Evolutionary conservation across 2,329 filamentous ascomycete species (phyloP).

Genomic region (Aureobasidium subglaciale): DNA sequence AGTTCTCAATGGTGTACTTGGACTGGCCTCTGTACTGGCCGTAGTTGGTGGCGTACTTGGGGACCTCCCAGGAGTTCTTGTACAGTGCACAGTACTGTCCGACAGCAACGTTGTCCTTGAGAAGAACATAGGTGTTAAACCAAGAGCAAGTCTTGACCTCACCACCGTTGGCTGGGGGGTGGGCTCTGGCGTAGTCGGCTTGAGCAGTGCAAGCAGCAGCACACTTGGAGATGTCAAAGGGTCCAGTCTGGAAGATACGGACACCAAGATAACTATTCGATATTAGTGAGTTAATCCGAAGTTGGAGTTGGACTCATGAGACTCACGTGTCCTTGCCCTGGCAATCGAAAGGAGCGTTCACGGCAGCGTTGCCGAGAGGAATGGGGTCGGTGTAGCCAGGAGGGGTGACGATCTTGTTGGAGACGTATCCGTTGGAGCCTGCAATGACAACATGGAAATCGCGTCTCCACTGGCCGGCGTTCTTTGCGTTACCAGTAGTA

Average conservation of each 20-base stretch:
- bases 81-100: slow-evolving; percentile 27
- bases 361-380: slow-evolving; percentile 23
- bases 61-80: slow-evolving; percentile 21
- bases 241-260: slow-evolving; percentile 21
- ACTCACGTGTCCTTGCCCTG: slow-evolving; percentile 20
- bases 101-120: slow-evolving; percentile 20
- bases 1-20: slow-evolving; percentile 21
- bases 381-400: slow-evolving; percentile 20
- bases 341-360: slow-evolving; percentile 28
- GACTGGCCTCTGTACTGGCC: slow-evolving; percentile 21
- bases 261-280: slow-evolving; percentile 20
- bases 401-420: slow-evolving; percentile 19
- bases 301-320: no score
- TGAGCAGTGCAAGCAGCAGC: slow-evolving; percentile 20
- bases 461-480: slow-evolving; percentile 19
- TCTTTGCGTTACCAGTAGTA: slow-evolving; percentile 17
- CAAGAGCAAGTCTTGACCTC: slow-evolving; percentile 26
- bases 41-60: slow-evolving; percentile 22
- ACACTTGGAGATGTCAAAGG: slow-evolving; percentile 26
- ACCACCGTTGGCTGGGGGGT: slow-evolving; percentile 13
- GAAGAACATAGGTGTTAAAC: slow-evolving; percentile 30
- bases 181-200: slow-evolving; percentile 12
- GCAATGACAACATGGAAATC: slow-evolving; percentile 28
- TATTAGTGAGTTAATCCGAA: no score
- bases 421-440: slow-evolving; percentile 29